A percentile compares a stretch with the other conserved stretches of the same genome.
Evolutionary conservation across 1,284 basidiomycete species (phyloP).

Genomic region (Cystobasidium slooffiae): DNA sequence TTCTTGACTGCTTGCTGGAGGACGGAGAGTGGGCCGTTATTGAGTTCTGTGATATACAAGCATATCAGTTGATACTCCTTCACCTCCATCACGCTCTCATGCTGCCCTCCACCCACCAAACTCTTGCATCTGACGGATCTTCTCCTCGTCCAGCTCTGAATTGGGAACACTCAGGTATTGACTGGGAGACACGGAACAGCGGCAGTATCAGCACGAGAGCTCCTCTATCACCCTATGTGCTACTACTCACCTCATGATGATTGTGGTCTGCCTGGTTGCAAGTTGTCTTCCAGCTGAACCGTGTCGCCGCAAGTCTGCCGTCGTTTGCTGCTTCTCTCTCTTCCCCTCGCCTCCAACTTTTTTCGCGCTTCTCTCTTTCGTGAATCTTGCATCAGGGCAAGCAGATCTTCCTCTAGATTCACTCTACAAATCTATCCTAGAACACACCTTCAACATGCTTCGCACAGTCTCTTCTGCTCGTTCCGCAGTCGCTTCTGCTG

Average conservation of each 20-base stretch:
- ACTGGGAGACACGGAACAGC: conserved; percentile 60
- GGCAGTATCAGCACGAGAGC: neutral
- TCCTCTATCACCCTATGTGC: neutral
- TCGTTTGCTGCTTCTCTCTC: neutral
- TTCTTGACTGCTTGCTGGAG: conserved; percentile 97
- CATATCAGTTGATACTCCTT: conserved; percentile 10
- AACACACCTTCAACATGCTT: conserved; percentile 1
- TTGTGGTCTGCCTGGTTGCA: neutral
- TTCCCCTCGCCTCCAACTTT: conserved; percentile 17
- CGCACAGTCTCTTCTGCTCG: conserved; percentile 36
- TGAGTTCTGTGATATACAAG: conserved; percentile 51
- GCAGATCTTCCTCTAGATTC: neutral
- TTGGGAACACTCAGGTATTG: conserved; percentile 96
- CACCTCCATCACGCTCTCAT: neutral
- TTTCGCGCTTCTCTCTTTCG: neutral
- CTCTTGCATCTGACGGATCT: conserved; percentile 85
- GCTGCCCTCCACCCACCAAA: conserved; percentile 17
- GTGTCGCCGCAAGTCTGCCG: neutral
- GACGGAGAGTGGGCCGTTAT: conserved; percentile 85
- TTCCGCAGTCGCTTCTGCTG: conserved; percentile 20
- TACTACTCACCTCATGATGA: conserved; percentile 22
- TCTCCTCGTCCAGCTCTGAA: conserved; percentile 95
- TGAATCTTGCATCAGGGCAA: neutral
- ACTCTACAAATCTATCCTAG: no score
- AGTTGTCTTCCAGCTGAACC: conserved; percentile 3